Evolutionary conservation across 345 rosid species (phyloP).

Genomic region (Raphanus sativus): DNA sequence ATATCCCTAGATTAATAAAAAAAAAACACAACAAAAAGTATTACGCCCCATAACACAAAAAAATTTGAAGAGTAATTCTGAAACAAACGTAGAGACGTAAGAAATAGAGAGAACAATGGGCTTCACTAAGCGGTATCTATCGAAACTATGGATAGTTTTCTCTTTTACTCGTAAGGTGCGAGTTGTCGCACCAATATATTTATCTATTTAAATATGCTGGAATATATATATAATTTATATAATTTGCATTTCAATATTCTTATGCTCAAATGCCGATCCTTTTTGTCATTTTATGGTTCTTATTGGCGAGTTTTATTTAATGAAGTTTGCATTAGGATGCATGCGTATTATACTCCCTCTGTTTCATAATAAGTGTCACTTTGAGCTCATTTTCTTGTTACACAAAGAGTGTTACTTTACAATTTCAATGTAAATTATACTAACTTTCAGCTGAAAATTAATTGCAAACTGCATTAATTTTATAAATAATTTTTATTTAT

Average conservation of each 20-base stretch:
- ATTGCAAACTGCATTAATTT: too few species aligned
- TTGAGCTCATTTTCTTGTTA: too few species aligned
- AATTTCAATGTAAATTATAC: too few species aligned
- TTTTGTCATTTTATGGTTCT: constrained; percentile 16
- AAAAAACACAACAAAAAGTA: too few species aligned
- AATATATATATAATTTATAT: neutral
- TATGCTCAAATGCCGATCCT: neutral
- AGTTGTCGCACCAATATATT: constrained; percentile 25
- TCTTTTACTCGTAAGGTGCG: constrained; percentile 12
- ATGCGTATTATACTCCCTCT: neutral
- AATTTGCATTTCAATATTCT: constrained; percentile 3
- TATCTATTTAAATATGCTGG: neutral
- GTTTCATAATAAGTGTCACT: too few species aligned
- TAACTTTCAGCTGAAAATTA: too few species aligned
- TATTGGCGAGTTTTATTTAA: constrained; percentile 14
- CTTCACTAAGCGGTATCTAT: constrained; percentile 25
- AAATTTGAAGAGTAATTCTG: neutral
- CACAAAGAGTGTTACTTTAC: too few species aligned
- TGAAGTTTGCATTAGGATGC: neutral
- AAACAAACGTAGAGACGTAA: constrained; percentile 19
- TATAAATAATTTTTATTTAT: too few species aligned
- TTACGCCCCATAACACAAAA: constrained; percentile 9
- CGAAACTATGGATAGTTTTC: constrained; percentile 23
- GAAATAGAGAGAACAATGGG: constrained; percentile 28
- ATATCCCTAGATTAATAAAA: too few species aligned